Conservation (phyloP, 805 yeast species). For the Saccharomycopsis schoenii region DNA sequence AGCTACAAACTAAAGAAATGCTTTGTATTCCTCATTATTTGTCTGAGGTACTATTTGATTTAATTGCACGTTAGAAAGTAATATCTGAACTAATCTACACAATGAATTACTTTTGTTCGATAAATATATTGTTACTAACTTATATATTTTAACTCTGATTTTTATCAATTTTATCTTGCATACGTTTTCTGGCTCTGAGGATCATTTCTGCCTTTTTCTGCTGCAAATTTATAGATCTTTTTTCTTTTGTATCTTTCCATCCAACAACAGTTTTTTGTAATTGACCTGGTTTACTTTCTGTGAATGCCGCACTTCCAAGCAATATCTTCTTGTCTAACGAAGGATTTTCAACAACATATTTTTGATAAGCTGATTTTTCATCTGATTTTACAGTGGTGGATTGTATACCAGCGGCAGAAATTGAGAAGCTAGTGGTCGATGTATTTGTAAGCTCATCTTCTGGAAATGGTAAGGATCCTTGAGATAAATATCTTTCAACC, state of each 20-base stretch:
- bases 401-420: background rate
- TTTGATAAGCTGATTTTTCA: conserved; percentile 9
- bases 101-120: too few species aligned
- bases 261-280: conserved; percentile 20
- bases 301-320: conserved; percentile 29
- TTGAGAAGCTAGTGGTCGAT: background rate
- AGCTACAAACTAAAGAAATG: too few species aligned
- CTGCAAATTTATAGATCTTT: conserved; percentile 35
- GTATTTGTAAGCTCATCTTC: conserved; percentile 24
- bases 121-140: too few species aligned
- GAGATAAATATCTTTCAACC: conserved; percentile 57
- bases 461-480: conserved; percentile 51
- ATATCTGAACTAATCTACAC: too few species aligned
- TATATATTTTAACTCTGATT: background rate
- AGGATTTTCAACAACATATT: conserved; percentile 14
- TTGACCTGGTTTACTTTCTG: conserved; percentile 19
- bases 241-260: conserved; percentile 36
- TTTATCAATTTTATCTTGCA: conserved; percentile 26
- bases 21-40: too few species aligned
- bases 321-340: conserved; percentile 13
- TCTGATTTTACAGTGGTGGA: background rate
- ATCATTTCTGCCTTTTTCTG: conserved; percentile 49
- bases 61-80: too few species aligned
- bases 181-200: conserved; percentile 48
- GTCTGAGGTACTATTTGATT: too few species aligned